Conservation (phyloP, 2,329 filamentous ascomycete species). For the Phialemonium atrogriseum region DNA sequence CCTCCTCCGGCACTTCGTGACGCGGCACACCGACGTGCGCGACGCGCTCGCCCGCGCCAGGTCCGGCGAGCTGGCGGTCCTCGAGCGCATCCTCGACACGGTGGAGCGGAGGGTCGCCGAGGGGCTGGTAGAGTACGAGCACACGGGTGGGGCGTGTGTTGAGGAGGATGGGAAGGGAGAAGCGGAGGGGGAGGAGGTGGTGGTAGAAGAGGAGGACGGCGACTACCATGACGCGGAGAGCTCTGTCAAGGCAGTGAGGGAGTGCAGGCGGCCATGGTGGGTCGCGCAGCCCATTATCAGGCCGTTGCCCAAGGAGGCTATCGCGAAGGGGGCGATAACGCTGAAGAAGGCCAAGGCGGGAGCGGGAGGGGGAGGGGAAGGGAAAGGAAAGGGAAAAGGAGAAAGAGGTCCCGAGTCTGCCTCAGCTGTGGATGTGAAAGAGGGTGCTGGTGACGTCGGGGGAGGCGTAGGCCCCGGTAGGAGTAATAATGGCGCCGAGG, state of each 20-base stretch:
- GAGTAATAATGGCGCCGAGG: not conserved
- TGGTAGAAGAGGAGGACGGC: conserved; percentile 17
- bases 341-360: conserved; percentile 53
- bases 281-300: conserved; percentile 81
- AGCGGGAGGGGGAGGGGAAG: conserved; percentile 25
- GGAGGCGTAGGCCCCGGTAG: not conserved
- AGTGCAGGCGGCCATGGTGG: conserved; percentile 81
- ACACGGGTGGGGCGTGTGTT: conserved; percentile 40
- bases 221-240: conserved; percentile 41
- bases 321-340: conserved; percentile 70
- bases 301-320: conserved; percentile 78
- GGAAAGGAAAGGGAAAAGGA: conserved; percentile 10
- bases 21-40: conserved; percentile 72
- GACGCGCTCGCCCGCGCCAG: conserved; percentile 67
- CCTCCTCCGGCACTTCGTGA: conserved; percentile 73
- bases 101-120: conserved; percentile 68
- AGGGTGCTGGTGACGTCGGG: conserved; percentile 1
- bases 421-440: not conserved
- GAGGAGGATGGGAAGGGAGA: conserved; percentile 26
- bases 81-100: conserved; percentile 66
- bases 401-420: conserved; percentile 4
- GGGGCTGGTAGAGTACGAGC: conserved; percentile 61
- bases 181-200: conserved; percentile 14
- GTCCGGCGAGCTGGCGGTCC: conserved; percentile 66
- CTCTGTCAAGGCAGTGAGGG: conserved; percentile 58